Base-by-base conservation (phyloP, 2,329 filamentous ascomycete genomes). In the Lizonia empirigonia region DNA sequence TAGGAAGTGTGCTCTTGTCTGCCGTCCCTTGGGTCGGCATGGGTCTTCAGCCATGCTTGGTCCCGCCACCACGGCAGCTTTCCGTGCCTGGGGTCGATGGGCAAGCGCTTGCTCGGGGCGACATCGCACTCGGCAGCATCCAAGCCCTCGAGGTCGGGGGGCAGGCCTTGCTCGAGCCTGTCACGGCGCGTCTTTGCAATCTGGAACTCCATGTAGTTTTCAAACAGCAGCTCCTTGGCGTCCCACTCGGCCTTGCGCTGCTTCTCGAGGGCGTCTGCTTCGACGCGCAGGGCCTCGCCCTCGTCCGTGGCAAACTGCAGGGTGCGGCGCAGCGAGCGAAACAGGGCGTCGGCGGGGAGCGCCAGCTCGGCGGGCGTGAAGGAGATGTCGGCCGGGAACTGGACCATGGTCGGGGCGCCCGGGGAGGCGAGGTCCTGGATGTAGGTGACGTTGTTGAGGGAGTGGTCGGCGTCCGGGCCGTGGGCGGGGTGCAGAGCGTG, bases 161-260 rank as follows among this genome's bases (percentile, higher is more conserved):
- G 58, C 15, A 73, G 58, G 7, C 68, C 68, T n/a, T 61, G 44
- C 9, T 77, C 69, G 3, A 68, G 26, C 12, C 73, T 68, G 19
- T 66, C 67, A 20, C 69, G 60, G 32, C 68, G 58, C 27, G 60
- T 60, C 2, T 44, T 53, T 9, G 64, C 83, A 76, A 86, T 85
- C 69, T 86, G 84, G 26, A 83, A 78, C 69, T 93, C 89, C 60
- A 90, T 80, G 24, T 88, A 81, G 65, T 91, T 89, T 50, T 90
- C 84, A n/a, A 94, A 73, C 15, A 93, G 73, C 23, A 90, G 80
- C 73, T 94, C 89, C 73, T 93, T 93, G 73, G 89, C 85, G 12
- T 85, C 76, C 90, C 90, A 94, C 68, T 91, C 88, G 55, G 85
- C 80, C 69, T 84, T 84, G 71, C 88, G 86, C 10, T 80, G 65